phyloP scores from a whole-genome alignment of 1,139 yeast genomes.

The Meyerozyma elateridarum region DNA sequence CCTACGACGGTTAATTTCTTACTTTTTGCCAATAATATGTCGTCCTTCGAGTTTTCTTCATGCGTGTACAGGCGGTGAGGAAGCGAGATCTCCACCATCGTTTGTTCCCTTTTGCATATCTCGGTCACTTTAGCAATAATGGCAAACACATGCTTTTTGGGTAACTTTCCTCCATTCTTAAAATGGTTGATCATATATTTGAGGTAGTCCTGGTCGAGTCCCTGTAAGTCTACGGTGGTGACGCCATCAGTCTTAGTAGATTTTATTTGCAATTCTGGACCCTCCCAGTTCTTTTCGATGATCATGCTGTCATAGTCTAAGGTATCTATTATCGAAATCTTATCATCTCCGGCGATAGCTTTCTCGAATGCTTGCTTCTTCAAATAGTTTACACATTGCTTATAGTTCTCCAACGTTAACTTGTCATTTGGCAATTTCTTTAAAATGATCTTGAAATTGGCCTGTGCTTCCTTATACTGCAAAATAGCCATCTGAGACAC shows the following conservation, averaged over 20 bases:
- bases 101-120: slow-evolving; percentile 59
- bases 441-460: slow-evolving; percentile 64
- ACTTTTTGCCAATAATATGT: slow-evolving; percentile 22
- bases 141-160: slow-evolving; percentile 80
- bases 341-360: slow-evolving; percentile 74
- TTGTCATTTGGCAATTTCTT: slow-evolving; percentile 64
- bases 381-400: slow-evolving; percentile 62
- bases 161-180: slow-evolving; percentile 67
- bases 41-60: slow-evolving; percentile 13
- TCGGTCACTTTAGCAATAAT: slow-evolving; percentile 71
- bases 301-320: slow-evolving; percentile 48
- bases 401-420: slow-evolving; percentile 59
- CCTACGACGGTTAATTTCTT: slow-evolving; percentile 79
- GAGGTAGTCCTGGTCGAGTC: slow-evolving; percentile 49
- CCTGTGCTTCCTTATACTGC: slow-evolving; percentile 69
- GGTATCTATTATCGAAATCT: slow-evolving; percentile 30
- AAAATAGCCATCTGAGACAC: slow-evolving; percentile 74
- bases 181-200: slow-evolving; percentile 63
- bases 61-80: slow-evolving; percentile 17
- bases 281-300: slow-evolving; percentile 59
- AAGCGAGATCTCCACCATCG: slow-evolving; percentile 69
- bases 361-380: slow-evolving; percentile 77
- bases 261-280: slow-evolving; percentile 50
- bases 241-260: slow-evolving; percentile 18
- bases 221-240: slow-evolving; percentile 24